These are phyloP conservation scores for Pisolithus thermaeus DNA, from an alignment of 1,284 basidiomycete genomes.

Conservation along the genomic window DNA sequence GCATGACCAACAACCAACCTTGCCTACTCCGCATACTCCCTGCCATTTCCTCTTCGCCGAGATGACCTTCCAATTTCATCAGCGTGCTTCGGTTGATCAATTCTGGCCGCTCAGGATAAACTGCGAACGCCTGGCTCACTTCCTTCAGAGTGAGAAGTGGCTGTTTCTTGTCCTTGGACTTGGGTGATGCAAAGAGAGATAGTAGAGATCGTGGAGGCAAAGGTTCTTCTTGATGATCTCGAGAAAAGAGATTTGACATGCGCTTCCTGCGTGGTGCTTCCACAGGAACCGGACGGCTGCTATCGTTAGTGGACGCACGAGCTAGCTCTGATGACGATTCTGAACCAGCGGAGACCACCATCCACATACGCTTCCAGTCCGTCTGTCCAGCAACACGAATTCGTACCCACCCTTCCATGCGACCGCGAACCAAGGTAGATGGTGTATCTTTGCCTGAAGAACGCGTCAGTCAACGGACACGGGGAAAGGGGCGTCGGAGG, in stretches of 20 bases:
- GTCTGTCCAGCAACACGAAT: slow-evolving; percentile 91
- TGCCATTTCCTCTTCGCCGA: slow-evolving; percentile 73
- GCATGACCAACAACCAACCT: slow-evolving; percentile 86
- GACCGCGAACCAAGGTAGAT: slow-evolving; percentile 64
- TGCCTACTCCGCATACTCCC: slow-evolving; percentile 57
- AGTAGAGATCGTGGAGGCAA: slow-evolving; percentile 33
- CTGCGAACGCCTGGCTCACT: slow-evolving; percentile 75
- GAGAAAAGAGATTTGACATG: slow-evolving; percentile 63
- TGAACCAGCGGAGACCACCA: slow-evolving; percentile 58
- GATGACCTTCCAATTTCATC: slow-evolving; percentile 80
- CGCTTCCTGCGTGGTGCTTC: slow-evolving; percentile 46
- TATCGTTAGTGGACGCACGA: slow-evolving; percentile 9
- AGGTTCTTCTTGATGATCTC: slow-evolving; percentile 30
- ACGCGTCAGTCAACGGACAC: slow-evolving; percentile 4
- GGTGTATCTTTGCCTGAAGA: slow-evolving; percentile 58
- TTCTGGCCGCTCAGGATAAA: slow-evolving; percentile 94
- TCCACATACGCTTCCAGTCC: slow-evolving; percentile 94
- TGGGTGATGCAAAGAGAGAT: slow-evolving; percentile 53
- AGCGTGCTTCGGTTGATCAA: slow-evolving; percentile 82
- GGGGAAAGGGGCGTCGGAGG: slow-evolving; percentile 14
- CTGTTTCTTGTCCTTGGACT: slow-evolving; percentile 67
- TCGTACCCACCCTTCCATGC: slow-evolving; percentile 90
- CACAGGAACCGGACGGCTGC: slow-evolving; percentile 9
- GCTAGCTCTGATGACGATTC: slow-evolving; percentile 20
- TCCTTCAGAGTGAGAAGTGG: slow-evolving; percentile 51